A percentile compares a stretch with the other conserved stretches of the same genome.
Evolutionary conservation across 768 basidiomycete genomes (phyloP).

Genomic region (Aureoboletus auriporus): DNA sequence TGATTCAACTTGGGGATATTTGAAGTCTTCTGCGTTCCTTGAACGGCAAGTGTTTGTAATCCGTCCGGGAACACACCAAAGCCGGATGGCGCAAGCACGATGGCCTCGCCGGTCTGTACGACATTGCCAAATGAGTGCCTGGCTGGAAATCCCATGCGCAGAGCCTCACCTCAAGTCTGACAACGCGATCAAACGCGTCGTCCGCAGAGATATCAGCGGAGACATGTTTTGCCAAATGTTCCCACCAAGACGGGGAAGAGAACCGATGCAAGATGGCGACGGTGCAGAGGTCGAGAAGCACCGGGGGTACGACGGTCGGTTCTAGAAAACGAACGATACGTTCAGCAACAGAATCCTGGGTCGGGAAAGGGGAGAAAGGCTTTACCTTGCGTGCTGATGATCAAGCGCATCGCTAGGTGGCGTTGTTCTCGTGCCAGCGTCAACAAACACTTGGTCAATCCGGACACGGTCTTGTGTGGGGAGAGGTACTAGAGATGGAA

Average conservation of each 20-base stretch:
- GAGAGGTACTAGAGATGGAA: conserved; percentile 54
- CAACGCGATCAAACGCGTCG: conserved; percentile 65
- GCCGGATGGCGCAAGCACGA: conserved; percentile 64
- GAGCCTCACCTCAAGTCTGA: conserved; percentile 51
- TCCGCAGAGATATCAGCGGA: conserved; percentile 55
- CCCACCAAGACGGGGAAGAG: conserved; percentile 75
- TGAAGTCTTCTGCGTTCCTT: conserved; percentile 5
- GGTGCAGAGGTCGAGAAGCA: conserved; percentile 63
- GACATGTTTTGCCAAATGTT: conserved; percentile 63
- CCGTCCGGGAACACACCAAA: conserved; percentile 39
- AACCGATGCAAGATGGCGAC: conserved; percentile 68
- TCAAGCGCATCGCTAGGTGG: conserved; percentile 66
- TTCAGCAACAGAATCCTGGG: not conserved
- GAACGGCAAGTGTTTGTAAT: not conserved
- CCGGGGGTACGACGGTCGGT: conserved; percentile 67
- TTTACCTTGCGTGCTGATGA: conserved; percentile 71
- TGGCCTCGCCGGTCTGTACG: conserved; percentile 64
- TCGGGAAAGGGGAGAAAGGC: not conserved
- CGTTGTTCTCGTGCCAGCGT: conserved; percentile 65
- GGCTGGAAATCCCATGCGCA: not conserved
- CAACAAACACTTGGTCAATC: conserved; percentile 55
- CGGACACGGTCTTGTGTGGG: conserved; percentile 38
- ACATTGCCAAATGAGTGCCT: not conserved
- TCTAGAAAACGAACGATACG: conserved; percentile 35
- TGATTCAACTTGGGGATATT: conserved; percentile 34